Percentiles rank a stretch among this genome's conserved stretches.
Evolutionary conservation across 129 eudicot genomes (phyloP).

Genomic region (Escallonia herrerae): DNA sequence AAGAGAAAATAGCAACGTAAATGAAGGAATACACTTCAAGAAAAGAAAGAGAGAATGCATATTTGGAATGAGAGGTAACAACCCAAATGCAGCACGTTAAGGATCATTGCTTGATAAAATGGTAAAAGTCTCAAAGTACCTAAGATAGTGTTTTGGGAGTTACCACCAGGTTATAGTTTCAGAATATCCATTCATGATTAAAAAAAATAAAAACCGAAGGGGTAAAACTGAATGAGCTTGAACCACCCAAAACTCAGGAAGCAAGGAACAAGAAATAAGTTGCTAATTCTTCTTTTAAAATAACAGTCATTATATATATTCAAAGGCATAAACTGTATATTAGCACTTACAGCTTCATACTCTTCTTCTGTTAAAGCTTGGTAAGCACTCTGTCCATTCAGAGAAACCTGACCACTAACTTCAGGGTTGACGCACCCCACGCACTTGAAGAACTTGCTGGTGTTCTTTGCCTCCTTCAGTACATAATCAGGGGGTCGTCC

Average conservation of each 20-base stretch:
- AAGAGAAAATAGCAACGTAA: constrained; percentile 12
- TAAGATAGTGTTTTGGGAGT: too few relatives aligned
- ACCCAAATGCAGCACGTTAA: not conserved
- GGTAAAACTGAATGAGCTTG: too few relatives aligned
- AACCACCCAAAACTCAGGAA: too few relatives aligned
- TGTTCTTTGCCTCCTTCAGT: constrained; percentile 77
- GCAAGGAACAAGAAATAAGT: too few relatives aligned
- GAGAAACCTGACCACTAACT: constrained; percentile 41
- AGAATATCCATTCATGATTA: too few relatives aligned
- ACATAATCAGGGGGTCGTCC: constrained; percentile 96
- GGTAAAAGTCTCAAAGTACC: too few relatives aligned
- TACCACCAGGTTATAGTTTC: too few relatives aligned
- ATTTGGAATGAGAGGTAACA: not conserved
- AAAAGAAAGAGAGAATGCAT: not conserved
- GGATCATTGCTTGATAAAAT: not conserved
- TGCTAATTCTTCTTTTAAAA: too few relatives aligned
- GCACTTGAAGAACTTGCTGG: constrained; percentile 83
- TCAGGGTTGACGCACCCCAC: constrained; percentile 57
- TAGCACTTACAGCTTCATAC: constrained; percentile 73
- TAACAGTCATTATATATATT: too few relatives aligned
- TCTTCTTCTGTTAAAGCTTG: constrained; percentile 82
- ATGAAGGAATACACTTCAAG: constrained; percentile 2
- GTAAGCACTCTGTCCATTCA: constrained; percentile 53
- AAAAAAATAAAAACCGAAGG: too few relatives aligned
- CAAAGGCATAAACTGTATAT: constrained; percentile 2